Base-by-base conservation (phyloP, 2,329 filamentous ascomycete genomes). In the Epichloe glyceriae region DNA sequence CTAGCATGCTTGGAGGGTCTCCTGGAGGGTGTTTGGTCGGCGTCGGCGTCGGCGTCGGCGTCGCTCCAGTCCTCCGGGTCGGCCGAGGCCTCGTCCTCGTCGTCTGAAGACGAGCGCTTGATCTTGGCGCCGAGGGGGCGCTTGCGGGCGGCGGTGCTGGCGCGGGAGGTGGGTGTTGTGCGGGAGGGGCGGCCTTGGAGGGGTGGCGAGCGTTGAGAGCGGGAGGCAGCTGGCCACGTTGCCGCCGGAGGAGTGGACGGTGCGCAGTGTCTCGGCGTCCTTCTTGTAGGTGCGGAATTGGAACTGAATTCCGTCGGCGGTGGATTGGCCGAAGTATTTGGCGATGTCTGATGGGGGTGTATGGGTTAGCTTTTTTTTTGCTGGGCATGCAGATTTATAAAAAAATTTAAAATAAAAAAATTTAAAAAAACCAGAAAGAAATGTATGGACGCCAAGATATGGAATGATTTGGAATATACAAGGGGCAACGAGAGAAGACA, bases 301-400 rank as follows among this genome's bases (percentile, higher is more conserved):
- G 60, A 78, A 83, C 56, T 74, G 72, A n/a, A 82, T 72, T 8
- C 79, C 79, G 19, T 72, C 71, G 0, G 69, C 60, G 0, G 78
- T 83, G 3, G 75, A 79, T 51, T 79, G 76, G 26, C 78, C 79
- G 55, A 79, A 82, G 62, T 76, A 74, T 53, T 73, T 76, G 53
- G 75, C 73, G 47, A 82, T 80, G 42, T 79, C 79, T 82, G 46
- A 14, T 15, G 11, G n/a, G n/a, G 40, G 3, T 30, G 26, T 1
- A 30, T 10, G 7, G 7, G 44, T 57, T 47, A 60, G 55, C 49
- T 49, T 30, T 37, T 26, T 19, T 26, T 8, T 26, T 19, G 22
- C 30, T 30, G 50, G 14, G 15, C 14, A 42, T 4, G 8, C 3
- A 10, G 26, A 30, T 30, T 30, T 15, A 15, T 17, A n/a, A 4